phyloP scores from a whole-genome alignment of 139 green algal genomes.

The Coelastrella sp. region DNA sequence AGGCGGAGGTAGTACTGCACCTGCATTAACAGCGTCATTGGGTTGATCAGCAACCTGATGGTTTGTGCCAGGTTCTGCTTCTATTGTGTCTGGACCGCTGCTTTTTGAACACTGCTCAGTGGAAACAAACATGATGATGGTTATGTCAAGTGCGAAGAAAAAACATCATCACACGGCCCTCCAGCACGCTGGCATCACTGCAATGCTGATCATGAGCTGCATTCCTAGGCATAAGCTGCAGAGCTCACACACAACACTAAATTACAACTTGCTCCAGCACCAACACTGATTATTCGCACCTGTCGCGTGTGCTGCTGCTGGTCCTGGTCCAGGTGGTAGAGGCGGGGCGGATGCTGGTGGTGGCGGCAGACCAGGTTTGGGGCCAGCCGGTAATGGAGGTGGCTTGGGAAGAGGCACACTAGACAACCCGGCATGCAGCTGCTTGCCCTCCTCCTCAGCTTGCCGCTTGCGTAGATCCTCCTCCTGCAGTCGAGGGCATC shows the following conservation, averaged over 20 bases:
- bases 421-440: slow-evolving; percentile 34
- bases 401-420: slow-evolving; percentile 70
- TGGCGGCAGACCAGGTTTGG: slow-evolving; percentile 52
- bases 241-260: too few relatives aligned
- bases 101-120: too few relatives aligned
- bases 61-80: too few relatives aligned
- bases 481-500: slow-evolving; percentile 44
- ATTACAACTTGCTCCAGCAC: too few relatives aligned
- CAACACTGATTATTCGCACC: neutral
- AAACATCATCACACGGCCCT: too few relatives aligned
- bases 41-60: too few relatives aligned
- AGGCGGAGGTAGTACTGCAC: slow-evolving; percentile 49
- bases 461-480: slow-evolving; percentile 52
- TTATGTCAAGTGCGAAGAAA: too few relatives aligned
- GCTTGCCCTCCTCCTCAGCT: slow-evolving; percentile 37
- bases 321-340: slow-evolving; percentile 39
- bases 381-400: slow-evolving; percentile 73
- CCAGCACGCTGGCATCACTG: too few relatives aligned
- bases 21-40: neutral
- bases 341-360: slow-evolving; percentile 57
- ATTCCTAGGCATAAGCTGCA: too few relatives aligned
- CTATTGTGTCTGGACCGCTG: too few relatives aligned
- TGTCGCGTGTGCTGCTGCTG: slow-evolving; percentile 32
- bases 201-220: too few relatives aligned
- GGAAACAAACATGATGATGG: too few relatives aligned